Conservation (phyloP, 2,329 filamentous ascomycete species). For the Myriosclerotinia duriaeana region DNA sequence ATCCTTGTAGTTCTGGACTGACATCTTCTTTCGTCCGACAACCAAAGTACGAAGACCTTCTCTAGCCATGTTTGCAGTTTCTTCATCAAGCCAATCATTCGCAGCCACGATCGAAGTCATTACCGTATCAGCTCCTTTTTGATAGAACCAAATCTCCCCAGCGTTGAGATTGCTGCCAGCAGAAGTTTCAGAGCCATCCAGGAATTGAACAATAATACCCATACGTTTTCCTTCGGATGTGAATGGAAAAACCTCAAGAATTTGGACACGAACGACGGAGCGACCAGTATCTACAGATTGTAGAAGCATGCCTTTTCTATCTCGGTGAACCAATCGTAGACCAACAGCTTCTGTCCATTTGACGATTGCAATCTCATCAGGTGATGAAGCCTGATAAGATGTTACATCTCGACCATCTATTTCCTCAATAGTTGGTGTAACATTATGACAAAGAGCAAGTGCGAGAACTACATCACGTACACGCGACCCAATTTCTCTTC, state of each 20-base stretch:
- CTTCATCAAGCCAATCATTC: constrained; percentile 98
- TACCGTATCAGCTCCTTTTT: constrained; percentile 97
- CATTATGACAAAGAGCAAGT: constrained; percentile 92
- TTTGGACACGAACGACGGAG: constrained; percentile 77
- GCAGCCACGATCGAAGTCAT: constrained; percentile 94
- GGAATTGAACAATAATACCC: constrained; percentile 92
- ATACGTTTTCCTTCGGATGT: constrained; percentile 97
- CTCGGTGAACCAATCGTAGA: constrained; percentile 77
- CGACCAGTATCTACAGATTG: constrained; percentile 73
- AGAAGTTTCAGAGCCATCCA: constrained; percentile 54
- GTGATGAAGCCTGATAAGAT: constrained; percentile 93
- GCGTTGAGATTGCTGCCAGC: constrained; percentile 51
- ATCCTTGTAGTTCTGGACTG: constrained; percentile 72
- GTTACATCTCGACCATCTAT: constrained; percentile 74
- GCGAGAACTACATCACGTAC: constrained; percentile 92
- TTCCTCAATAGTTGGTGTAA: constrained; percentile 87
- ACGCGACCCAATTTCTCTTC: constrained; percentile 88
- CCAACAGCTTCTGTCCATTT: constrained; percentile 93
- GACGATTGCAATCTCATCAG: constrained; percentile 97
- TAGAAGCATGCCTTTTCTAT: constrained; percentile 81
- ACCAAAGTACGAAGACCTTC: constrained; percentile 93
- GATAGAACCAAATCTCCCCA: constrained; percentile 95
- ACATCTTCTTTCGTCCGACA: constrained; percentile 86
- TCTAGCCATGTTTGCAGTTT: constrained; percentile 98
- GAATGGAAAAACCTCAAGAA: constrained; percentile 94